Percentiles rank a stretch among this genome's conserved stretches.
phyloP scores from a whole-genome alignment of 2,329 filamentous ascomycete species.

The Phialocephala sp. region DNA sequence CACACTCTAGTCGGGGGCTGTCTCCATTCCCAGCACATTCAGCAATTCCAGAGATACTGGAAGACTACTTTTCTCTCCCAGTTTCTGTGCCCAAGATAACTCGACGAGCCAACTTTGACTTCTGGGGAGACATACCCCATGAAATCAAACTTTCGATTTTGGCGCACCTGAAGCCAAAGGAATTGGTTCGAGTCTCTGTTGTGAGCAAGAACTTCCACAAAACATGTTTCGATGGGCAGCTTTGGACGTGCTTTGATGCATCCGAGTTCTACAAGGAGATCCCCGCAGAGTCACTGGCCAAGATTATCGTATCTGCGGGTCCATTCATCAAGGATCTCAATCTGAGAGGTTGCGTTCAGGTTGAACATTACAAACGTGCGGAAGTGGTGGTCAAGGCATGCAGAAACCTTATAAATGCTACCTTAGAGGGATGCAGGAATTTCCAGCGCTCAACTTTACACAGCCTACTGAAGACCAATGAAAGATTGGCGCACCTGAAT shows the following conservation, averaged over 20 bases:
- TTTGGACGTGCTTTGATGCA: conserved; percentile 86
- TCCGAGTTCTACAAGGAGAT: conserved; percentile 89
- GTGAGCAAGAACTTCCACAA: conserved; percentile 80
- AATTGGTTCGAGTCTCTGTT: conserved; percentile 78
- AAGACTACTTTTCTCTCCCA: conserved; percentile 43
- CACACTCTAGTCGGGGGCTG: conserved; percentile 29
- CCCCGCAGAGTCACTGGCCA: conserved; percentile 79
- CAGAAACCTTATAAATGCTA: conserved; percentile 85
- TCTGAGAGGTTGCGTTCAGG: conserved; percentile 86
- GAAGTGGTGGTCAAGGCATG: conserved; percentile 83
- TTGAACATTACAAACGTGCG: conserved; percentile 79
- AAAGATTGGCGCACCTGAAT: conserved; percentile 81
- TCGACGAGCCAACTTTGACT: conserved; percentile 57
- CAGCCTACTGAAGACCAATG: conserved; percentile 76
- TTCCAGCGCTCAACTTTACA: conserved; percentile 80
- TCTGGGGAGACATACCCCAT: conserved; percentile 81
- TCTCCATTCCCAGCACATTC: conserved; percentile 30
- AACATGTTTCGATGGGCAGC: conserved; percentile 91
- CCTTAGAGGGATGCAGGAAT: conserved; percentile 87
- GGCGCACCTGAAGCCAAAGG: conserved; percentile 75
- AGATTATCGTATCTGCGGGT: conserved; percentile 83
- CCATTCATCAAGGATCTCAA: conserved; percentile 93
- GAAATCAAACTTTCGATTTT: conserved; percentile 84
- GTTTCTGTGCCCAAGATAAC: conserved; percentile 23
- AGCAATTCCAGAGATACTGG: conserved; percentile 37